Percentiles rank a stretch among this genome's conserved stretches.
Evolutionary conservation across 2,329 filamentous ascomycete species (phyloP).

Genomic region (Coniochaeta prunicola): DNA sequence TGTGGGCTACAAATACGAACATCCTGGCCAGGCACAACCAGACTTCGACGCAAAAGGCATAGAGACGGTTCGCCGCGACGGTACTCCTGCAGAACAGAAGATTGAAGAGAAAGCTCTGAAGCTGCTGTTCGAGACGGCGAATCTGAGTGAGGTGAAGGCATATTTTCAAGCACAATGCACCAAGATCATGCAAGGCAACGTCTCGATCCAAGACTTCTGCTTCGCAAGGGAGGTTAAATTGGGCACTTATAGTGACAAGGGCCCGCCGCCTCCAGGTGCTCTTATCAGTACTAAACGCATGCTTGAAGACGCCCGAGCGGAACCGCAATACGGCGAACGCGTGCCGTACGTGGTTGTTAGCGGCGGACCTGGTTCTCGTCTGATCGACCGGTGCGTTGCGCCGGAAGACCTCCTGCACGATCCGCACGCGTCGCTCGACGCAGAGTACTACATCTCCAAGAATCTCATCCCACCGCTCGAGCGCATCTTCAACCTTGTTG

Average conservation of each 20-base stretch:
- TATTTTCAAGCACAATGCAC: slow-evolving; percentile 88
- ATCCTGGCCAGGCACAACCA: slow-evolving; percentile 63
- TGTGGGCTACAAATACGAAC: slow-evolving; percentile 95
- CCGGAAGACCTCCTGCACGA: slow-evolving; percentile 76
- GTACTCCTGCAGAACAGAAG: slow-evolving; percentile 91
- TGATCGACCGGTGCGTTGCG: slow-evolving; percentile 84
- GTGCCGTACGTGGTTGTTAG: slow-evolving; percentile 91
- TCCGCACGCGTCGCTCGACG: slow-evolving; percentile 73
- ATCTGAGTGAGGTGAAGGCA: slow-evolving; percentile 78
- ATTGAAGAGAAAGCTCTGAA: slow-evolving; percentile 90
- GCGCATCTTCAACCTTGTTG: slow-evolving; percentile 92
- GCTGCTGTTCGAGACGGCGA: slow-evolving; percentile 81
- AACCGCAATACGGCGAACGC: slow-evolving; percentile 91
- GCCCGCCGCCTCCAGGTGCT: slow-evolving; percentile 76
- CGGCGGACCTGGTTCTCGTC: slow-evolving; percentile 74
- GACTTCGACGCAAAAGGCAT: slow-evolving; percentile 98
- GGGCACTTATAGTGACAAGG: slow-evolving; percentile 78
- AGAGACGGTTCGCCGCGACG: slow-evolving; percentile 91
- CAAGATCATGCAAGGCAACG: slow-evolving; percentile 83
- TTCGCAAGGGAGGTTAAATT: slow-evolving; percentile 90
- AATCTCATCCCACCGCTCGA: slow-evolving; percentile 93
- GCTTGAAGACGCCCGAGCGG: slow-evolving; percentile 76
- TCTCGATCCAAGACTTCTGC: slow-evolving; percentile 93
- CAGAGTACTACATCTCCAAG: slow-evolving; percentile 95
- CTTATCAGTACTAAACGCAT: slow-evolving; percentile 81